Conservation (phyloP, 768 basidiomycete species). For the Tremella yokohamensis region DNA sequence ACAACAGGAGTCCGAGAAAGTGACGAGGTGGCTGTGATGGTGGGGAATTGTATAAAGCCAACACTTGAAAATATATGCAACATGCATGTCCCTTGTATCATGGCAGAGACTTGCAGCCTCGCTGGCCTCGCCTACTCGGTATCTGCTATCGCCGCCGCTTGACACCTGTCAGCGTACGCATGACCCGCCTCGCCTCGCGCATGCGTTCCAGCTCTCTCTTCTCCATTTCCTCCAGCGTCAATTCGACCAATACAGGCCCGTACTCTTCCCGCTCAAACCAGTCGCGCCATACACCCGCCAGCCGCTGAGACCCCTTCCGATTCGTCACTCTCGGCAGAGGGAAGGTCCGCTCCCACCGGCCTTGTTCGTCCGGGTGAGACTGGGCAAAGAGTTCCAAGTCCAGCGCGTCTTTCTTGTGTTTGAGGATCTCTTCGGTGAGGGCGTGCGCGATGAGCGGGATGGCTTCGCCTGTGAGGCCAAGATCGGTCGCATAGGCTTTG, state of each 20-base stretch:
- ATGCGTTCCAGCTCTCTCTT: constrained; percentile 73
- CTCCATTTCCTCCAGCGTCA: constrained; percentile 88
- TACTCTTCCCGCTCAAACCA: constrained; percentile 92
- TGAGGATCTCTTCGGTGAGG: constrained; percentile 88
- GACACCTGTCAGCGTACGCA: constrained; percentile 19
- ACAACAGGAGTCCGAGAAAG: constrained; percentile 9
- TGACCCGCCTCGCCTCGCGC: constrained; percentile 41
- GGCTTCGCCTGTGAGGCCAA: constrained; percentile 84
- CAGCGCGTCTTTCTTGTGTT: constrained; percentile 90
- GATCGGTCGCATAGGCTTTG: constrained; percentile 70
- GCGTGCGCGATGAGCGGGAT: constrained; percentile 86
- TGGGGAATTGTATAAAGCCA: not conserved
- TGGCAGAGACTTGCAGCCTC: no score
- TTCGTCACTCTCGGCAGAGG: constrained; percentile 59
- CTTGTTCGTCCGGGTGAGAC: constrained; percentile 58
- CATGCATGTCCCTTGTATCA: no score
- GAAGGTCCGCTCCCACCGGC: constrained; percentile 61
- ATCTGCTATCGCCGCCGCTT: constrained; percentile 19
- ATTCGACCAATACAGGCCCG: constrained; percentile 76
- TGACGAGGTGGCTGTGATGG: not conserved
- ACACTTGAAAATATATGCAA: no score
- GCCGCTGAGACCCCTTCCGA: constrained; percentile 66
- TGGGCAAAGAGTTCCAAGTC: constrained; percentile 82
- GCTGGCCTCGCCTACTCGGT: no score
- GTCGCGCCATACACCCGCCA: constrained; percentile 90